phyloP scores from a whole-genome alignment of 805 yeast species.

The Wickerhamomyces rabaulensis region DNA sequence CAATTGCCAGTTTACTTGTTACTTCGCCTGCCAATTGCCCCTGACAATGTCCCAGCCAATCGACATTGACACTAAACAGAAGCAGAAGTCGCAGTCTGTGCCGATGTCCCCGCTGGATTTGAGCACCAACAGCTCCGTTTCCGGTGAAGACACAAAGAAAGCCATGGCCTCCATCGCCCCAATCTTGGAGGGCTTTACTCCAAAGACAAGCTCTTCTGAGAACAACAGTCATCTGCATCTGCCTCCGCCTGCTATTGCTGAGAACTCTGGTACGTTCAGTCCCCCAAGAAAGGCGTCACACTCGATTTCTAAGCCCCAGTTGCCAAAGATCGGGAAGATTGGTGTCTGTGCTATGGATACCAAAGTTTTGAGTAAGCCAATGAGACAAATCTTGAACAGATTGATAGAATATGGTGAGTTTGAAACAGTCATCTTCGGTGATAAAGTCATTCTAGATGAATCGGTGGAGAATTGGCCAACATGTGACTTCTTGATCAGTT shows the following conservation, averaged over 20 bases:
- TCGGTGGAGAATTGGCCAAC: conserved; percentile 96
- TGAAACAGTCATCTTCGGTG: conserved; percentile 95
- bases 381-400: conserved; percentile 83
- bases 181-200: conserved; percentile 65
- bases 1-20: too few species aligned
- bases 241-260: conserved; percentile 19
- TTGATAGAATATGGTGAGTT: conserved; percentile 91
- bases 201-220: conserved; percentile 58
- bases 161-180: conserved; percentile 83
- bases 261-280: background rate
- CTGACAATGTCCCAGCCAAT: conserved; percentile 13
- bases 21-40: too few species aligned
- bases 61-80: conserved; percentile 13
- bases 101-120: conserved; percentile 29
- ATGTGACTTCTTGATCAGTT: conserved; percentile 89
- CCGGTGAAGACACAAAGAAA: conserved; percentile 32
- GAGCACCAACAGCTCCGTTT: conserved; percentile 10
- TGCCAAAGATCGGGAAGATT: conserved; percentile 81
- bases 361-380: conserved; percentile 92
- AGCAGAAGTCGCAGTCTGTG: conserved; percentile 8
- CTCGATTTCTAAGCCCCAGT: conserved; percentile 30
- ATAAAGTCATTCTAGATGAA: conserved; percentile 93
- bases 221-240: conserved; percentile 26
- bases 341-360: conserved; percentile 99
- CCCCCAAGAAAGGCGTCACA: conserved; percentile 15